Conservation (phyloP, 257 asterid species). For the Lycium ferocissimum region DNA sequence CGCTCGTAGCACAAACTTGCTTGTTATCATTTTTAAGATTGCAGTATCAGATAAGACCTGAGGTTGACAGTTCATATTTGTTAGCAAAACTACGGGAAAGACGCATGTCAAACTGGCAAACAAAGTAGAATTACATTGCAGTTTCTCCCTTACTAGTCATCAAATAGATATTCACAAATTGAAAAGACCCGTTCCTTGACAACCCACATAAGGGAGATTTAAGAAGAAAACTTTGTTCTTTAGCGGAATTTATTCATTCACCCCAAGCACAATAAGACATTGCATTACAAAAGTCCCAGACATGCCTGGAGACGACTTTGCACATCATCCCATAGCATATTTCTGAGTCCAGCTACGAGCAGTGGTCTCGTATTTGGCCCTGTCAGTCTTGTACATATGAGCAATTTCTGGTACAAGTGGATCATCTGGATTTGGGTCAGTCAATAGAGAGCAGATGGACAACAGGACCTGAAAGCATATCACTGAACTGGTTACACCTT, state of each 20-base stretch:
- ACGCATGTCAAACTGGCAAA: slow-evolving; percentile 27
- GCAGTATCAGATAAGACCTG: background rate
- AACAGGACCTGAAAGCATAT: slow-evolving; percentile 58
- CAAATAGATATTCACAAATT: slow-evolving; percentile 54
- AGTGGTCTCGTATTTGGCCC: slow-evolving; percentile 74
- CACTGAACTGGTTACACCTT: background rate
- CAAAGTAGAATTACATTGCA: slow-evolving; percentile 41
- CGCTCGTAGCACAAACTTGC: too few species aligned
- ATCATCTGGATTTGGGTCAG: slow-evolving; percentile 88
- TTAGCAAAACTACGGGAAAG: background rate
- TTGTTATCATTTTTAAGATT: background rate
- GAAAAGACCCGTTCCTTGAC: slow-evolving; percentile 34
- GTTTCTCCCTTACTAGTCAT: slow-evolving; percentile 34
- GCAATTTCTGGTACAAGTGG: slow-evolving; percentile 89
- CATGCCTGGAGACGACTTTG: slow-evolving; percentile 27
- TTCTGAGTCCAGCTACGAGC: slow-evolving; percentile 96
- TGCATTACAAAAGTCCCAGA: slow-evolving; percentile 36
- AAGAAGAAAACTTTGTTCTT: slow-evolving; percentile 21
- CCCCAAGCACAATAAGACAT: slow-evolving; percentile 38
- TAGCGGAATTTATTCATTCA: slow-evolving; percentile 40
- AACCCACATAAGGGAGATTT: slow-evolving; percentile 30
- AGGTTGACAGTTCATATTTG: background rate
- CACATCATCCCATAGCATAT: slow-evolving; percentile 73
- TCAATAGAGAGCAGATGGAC: slow-evolving; percentile 82
- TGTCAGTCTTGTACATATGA: slow-evolving; percentile 84